Percentiles rank a stretch among this genome's conserved stretches.
These are phyloP conservation scores for Solanum megistacrolobum DNA, from an alignment of 257 asterid genomes.

Conservation along the genomic window DNA sequence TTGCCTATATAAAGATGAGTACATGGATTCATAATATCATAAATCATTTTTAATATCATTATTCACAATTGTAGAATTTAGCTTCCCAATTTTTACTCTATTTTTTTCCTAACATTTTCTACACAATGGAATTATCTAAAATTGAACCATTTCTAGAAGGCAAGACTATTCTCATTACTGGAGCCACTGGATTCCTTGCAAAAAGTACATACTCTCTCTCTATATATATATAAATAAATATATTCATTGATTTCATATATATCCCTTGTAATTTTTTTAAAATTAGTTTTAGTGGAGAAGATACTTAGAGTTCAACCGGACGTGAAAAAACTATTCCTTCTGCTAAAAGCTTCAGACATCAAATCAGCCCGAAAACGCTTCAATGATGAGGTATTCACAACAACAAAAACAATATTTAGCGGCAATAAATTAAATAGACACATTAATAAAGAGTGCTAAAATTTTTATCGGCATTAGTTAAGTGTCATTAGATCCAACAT, in stretches of 20 bases:
- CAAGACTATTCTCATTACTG: slow-evolving; percentile 47
- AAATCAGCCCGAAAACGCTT: slow-evolving; percentile 1
- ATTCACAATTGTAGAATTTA: background rate
- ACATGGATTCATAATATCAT: background rate
- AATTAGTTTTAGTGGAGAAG: slow-evolving; percentile 8
- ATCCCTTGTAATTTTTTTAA: background rate
- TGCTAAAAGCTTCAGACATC: background rate
- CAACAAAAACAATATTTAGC: no score
- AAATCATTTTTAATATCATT: background rate
- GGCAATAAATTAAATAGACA: no score
- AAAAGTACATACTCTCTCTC: slow-evolving; percentile 12
- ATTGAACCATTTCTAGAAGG: slow-evolving; percentile 27
- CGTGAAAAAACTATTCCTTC: slow-evolving; percentile 4
- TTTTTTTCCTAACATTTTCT: background rate
- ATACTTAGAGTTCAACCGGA: slow-evolving; percentile 10
- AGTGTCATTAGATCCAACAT: no score
- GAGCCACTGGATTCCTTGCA: slow-evolving; percentile 52
- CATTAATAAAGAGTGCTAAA: no score
- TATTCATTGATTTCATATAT: background rate
- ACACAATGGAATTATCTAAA: slow-evolving; percentile 22
- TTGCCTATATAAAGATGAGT: background rate
- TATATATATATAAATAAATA: background rate
- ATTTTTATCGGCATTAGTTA: fast-evolving
- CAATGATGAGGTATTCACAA: slow-evolving; percentile 1
- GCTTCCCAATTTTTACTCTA: background rate